Evolutionary conservation across 176 grass and related monocot genomes (phyloP), one percentile per base, ranked within the genome.

Genomic region (Urochloa ruziziensis): DNA sequence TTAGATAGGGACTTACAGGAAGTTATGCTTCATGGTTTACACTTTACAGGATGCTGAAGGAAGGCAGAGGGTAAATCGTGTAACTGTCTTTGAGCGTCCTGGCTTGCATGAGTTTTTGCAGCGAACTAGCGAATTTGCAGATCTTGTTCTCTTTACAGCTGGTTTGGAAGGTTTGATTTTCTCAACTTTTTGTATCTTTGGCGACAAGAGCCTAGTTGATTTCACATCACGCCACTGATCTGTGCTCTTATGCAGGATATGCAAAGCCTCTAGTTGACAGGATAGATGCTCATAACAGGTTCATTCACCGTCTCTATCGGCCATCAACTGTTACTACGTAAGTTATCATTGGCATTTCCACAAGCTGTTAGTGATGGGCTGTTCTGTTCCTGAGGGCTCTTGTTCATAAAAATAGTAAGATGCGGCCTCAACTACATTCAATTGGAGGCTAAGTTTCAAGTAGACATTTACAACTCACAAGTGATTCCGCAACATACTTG

Each of bases 131-230:
- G 90, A 98, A 91, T 98, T 98, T 56, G 96, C 96, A 29, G 89
- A 98, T 53, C 91, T 98, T 83, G 73, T 98, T 85, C 96, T 98
- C 49, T 98, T 98, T 81, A 98, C 96, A 14, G 96, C 96, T 86
- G 96, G 91, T 63, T 73, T 98, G 35, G 96, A 98, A 95, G 96
- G 96, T 98, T 58, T 78, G 53, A 52, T 52, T 2, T 51, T 68
- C 39, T 28, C 27, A 87, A 57, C 36, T 78, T 70, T 73, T 47
- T 61, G 17, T 39, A 19, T 44, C 54, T 27, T 43, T 8, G 28
- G 28, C 47, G 37, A 15, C 63, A 77, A 65, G 28, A 47, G 17
- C 17, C 11, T 23, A 43, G 30, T 62, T 86, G 23, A 66, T 72
- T 78, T 71, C 23, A 63, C 32, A 40, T 78, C 48, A 71, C 34